A percentile compares a stretch with the other conserved stretches of the same genome.
Conservation (phyloP, 2,329 filamentous ascomycete genomes). For the Fusarium humuli region DNA sequence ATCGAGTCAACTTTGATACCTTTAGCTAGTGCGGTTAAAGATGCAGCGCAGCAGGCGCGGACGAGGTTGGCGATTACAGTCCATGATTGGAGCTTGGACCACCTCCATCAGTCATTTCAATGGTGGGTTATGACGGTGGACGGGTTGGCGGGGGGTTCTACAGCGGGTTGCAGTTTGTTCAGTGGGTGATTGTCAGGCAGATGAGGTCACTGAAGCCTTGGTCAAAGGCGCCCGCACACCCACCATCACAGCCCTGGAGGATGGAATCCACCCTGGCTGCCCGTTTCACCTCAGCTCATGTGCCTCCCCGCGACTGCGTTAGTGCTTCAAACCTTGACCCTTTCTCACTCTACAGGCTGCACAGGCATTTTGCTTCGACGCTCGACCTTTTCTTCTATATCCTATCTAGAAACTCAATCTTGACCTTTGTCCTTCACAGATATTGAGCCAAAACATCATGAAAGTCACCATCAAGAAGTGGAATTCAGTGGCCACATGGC, state of each 20-base stretch:
- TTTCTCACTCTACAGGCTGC: constrained; percentile 23
- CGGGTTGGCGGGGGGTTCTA: constrained; percentile 12
- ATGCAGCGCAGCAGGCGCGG: constrained; percentile 29
- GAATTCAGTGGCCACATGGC: constrained; percentile 95
- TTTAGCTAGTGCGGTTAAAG: not conserved
- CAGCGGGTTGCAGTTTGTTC: constrained; percentile 28
- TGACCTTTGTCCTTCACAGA: constrained; percentile 1
- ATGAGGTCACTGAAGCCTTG: constrained; percentile 43
- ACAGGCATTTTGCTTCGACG: constrained; percentile 29
- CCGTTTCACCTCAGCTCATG: constrained; percentile 28
- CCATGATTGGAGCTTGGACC: constrained; percentile 44
- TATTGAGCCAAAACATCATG: constrained; percentile 65
- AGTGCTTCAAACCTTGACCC: constrained; percentile 32
- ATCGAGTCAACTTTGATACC: constrained; percentile 42
- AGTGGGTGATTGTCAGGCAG: constrained; percentile 35
- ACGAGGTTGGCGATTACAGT: constrained; percentile 41
- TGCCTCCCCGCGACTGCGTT: constrained; percentile 12
- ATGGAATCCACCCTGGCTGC: constrained; percentile 4
- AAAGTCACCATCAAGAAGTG: constrained; percentile 95
- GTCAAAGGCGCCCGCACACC: constrained; percentile 13
- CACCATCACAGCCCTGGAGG: constrained; percentile 7
- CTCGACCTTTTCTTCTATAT: constrained; percentile 3
- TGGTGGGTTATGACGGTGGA: constrained; percentile 25
- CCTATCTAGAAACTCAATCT: not conserved
- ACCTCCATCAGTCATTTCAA: constrained; percentile 32